Conservation (phyloP, 1,139 yeast genomes). For the Saccharomyces hybrid region DNA sequence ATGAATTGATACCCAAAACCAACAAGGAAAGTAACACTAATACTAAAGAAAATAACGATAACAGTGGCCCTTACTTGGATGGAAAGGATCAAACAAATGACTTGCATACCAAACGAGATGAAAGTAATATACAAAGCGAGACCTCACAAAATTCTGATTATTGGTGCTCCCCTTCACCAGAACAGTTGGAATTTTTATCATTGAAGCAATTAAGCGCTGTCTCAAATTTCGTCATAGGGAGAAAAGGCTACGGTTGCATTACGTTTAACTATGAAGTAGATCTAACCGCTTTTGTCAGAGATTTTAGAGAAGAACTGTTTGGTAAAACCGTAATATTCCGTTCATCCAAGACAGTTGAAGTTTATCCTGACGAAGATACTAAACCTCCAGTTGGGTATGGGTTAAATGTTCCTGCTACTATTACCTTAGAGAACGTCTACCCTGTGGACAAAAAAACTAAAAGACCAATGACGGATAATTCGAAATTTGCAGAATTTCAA, state of each 20-base stretch:
- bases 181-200: constrained; percentile 43
- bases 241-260: constrained; percentile 68
- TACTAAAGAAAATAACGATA: background rate
- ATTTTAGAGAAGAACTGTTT: constrained; percentile 41
- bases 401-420: constrained; percentile 76
- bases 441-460: constrained; percentile 40
- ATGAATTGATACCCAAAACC: background rate
- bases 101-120: background rate
- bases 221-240: constrained; percentile 69
- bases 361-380: constrained; percentile 46
- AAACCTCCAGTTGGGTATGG: constrained; percentile 69
- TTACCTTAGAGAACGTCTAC: constrained; percentile 61
- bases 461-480: constrained; percentile 35
- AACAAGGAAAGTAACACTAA: background rate
- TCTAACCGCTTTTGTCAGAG: constrained; percentile 44
- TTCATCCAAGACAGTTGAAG: constrained; percentile 17
- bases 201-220: constrained; percentile 49
- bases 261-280: constrained; percentile 70
- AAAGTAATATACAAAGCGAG: background rate
- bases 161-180: constrained; percentile 73
- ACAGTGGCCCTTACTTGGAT: background rate
- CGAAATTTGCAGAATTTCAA: constrained; percentile 38
- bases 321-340: constrained; percentile 53
- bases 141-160: constrained; percentile 43
- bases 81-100: background rate